Percentiles rank a stretch among this genome's conserved stretches.
Conservation (phyloP, 805 yeast species). For the Wickerhamomyces strasburgensis region DNA sequence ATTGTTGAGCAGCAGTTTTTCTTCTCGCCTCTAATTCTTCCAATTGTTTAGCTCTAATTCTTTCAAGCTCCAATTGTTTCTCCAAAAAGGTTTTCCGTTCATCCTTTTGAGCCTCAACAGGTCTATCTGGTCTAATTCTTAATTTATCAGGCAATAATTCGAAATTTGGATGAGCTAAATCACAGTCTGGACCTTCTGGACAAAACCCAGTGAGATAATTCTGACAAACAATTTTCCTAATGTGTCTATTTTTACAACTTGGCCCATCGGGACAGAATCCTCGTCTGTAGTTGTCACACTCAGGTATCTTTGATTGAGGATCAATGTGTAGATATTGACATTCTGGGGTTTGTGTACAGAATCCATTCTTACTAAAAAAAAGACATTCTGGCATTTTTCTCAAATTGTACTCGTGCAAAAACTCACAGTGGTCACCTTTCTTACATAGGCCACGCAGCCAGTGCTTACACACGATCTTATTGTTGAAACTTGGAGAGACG, state of each 20-base stretch:
- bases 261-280: slow-evolving; percentile 96
- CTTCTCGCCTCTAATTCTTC: slow-evolving; percentile 12
- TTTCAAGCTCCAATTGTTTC: slow-evolving; percentile 25
- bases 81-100: slow-evolving; percentile 21
- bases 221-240: slow-evolving; percentile 71
- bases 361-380: slow-evolving; percentile 73
- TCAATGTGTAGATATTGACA: slow-evolving; percentile 91
- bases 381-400: slow-evolving; percentile 97
- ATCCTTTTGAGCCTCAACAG: slow-evolving; percentile 11
- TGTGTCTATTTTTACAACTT: slow-evolving; percentile 74
- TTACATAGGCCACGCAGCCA: slow-evolving; percentile 97
- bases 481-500: slow-evolving; percentile 57
- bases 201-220: slow-evolving; percentile 86
- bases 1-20: neutral
- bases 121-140: slow-evolving; percentile 32
- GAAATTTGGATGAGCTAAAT: slow-evolving; percentile 78
- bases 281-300: slow-evolving; percentile 72
- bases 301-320: slow-evolving; percentile 83
- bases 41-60: slow-evolving; percentile 15
- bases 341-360: slow-evolving; percentile 89
- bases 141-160: slow-evolving; percentile 40
- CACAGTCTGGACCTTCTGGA: slow-evolving; percentile 74
- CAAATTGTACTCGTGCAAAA: slow-evolving; percentile 88
- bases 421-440: slow-evolving; percentile 95
- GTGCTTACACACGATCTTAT: slow-evolving; percentile 92